A percentile compares a stretch with the other conserved stretches of the same genome.
Evolutionary conservation across 1,284 basidiomycete species (phyloP).

Genomic region (Cutaneotrichosporon arboriforme): DNA sequence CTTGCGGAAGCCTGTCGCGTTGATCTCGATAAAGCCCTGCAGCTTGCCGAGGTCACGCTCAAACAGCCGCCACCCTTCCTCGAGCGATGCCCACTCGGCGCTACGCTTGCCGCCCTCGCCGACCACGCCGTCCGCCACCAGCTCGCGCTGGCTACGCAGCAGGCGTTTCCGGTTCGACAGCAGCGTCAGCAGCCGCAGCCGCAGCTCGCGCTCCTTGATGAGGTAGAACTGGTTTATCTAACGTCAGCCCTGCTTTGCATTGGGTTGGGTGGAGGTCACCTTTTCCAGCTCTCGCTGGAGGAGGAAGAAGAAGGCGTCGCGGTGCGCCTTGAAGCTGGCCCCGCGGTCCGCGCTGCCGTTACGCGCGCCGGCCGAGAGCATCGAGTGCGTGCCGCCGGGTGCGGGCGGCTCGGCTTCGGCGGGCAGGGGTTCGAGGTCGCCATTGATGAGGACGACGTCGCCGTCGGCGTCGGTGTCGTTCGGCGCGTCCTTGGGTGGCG

Average conservation of each 20-base stretch:
- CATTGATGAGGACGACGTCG: neutral
- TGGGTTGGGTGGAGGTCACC: conserved; percentile 50
- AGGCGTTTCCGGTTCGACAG: conserved; percentile 79
- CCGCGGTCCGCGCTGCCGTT: conserved; percentile 27
- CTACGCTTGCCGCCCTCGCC: conserved; percentile 52
- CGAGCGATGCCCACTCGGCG: conserved; percentile 85
- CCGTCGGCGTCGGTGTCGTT: neutral
- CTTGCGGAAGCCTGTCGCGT: conserved; percentile 94
- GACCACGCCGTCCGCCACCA: conserved; percentile 16
- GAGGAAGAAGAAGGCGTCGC: conserved; percentile 98
- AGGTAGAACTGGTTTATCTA: conserved; percentile 99
- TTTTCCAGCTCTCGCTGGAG: conserved; percentile 97
- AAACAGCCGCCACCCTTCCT: conserved; percentile 91
- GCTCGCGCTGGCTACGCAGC: conserved; percentile 27
- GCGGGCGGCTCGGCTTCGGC: conserved; percentile 43
- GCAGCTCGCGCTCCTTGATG: conserved; percentile 94
- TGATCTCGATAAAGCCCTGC: conserved; percentile 97
- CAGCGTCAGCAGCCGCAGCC: conserved; percentile 82
- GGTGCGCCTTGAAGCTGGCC: conserved; percentile 78
- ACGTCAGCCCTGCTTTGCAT: neutral
- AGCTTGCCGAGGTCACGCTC: conserved; percentile 95
- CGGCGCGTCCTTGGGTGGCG: neutral
- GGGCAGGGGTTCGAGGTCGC: conserved; percentile 45
- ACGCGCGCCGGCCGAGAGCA: conserved; percentile 10
- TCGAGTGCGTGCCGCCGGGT: conserved; percentile 24